A percentile compares a stretch with the other conserved stretches of the same genome.
Evolutionary conservation across 495 filamentous ascomycete genomes (phyloP).

Genomic region (Usnea hakonensis): DNA sequence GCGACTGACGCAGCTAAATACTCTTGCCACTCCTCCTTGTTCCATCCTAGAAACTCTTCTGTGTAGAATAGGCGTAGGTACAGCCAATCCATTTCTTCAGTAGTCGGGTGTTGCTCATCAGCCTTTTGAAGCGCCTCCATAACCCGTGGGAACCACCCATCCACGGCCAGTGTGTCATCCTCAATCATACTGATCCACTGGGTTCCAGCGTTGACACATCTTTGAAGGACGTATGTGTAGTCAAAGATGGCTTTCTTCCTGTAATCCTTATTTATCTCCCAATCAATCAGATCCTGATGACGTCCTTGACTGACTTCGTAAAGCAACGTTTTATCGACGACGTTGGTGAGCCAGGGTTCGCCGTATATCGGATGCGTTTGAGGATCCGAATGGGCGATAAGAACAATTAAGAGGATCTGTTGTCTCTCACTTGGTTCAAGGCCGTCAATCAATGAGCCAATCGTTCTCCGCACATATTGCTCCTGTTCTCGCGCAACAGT

Average conservation of each 20-base stretch:
- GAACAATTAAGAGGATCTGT: conserved; percentile 41
- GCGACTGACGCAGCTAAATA: conserved; percentile 35
- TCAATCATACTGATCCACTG: conserved; percentile 47
- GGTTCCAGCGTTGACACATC: conserved; percentile 38
- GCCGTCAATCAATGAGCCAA: conserved; percentile 46
- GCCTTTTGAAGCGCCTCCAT: conserved; percentile 34
- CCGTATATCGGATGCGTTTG: conserved; percentile 41
- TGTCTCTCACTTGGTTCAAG: conserved; percentile 40
- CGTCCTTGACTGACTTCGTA: conserved; percentile 29
- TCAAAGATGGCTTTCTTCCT: conserved; percentile 42
- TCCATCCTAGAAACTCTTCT: conserved; percentile 49
- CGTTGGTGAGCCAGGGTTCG: conserved; percentile 40
- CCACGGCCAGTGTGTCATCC: conserved; percentile 46
- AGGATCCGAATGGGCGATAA: conserved; percentile 46
- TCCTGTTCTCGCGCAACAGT: conserved; percentile 31
- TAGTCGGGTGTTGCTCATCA: conserved; percentile 25
- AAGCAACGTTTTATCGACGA: conserved; percentile 37
- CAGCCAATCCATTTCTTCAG: conserved; percentile 28
- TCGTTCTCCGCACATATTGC: conserved; percentile 40
- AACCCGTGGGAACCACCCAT: conserved; percentile 44
- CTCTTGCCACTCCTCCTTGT: conserved; percentile 41
- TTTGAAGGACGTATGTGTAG: conserved; percentile 41
- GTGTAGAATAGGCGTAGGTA: conserved; percentile 55
- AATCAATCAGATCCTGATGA: conserved; percentile 19
- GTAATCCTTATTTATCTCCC: conserved; percentile 28